A percentile compares a stretch with the other conserved stretches of the same genome.
Conservation (phyloP, 176 grass and related monocot genomes). For the Phyllostachys edulis region DNA sequence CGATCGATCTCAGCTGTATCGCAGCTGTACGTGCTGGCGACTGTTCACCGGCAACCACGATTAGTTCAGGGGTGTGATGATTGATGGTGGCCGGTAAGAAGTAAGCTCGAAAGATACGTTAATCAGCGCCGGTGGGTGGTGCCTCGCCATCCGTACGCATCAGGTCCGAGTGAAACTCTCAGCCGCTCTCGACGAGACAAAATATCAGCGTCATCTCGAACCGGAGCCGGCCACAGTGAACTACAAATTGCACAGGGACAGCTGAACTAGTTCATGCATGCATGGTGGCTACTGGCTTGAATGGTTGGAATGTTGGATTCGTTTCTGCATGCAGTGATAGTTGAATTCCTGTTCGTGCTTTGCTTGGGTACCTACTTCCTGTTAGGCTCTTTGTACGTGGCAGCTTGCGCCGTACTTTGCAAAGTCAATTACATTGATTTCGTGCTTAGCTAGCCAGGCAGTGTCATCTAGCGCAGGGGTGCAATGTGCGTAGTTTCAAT, state of each 20-base stretch:
- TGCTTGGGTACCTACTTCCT: too few relatives aligned
- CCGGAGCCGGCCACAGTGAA: neutral
- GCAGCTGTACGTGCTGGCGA: neutral
- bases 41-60: neutral
- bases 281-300: too few relatives aligned
- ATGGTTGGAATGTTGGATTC: too few relatives aligned
- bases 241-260: neutral
- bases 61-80: neutral
- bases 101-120: neutral
- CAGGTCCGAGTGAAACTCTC: neutral
- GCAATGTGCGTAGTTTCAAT: too few relatives aligned
- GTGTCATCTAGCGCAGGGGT: too few relatives aligned
- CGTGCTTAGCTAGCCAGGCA: too few relatives aligned
- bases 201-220: neutral
- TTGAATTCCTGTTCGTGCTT: too few relatives aligned
- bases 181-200: neutral
- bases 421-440: neutral
- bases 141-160: neutral
- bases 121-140: neutral
- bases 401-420: too few relatives aligned
- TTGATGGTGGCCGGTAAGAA: neutral
- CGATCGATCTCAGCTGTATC: neutral
- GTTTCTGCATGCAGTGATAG: too few relatives aligned
- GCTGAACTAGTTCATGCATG: neutral
- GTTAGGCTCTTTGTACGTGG: too few relatives aligned